A percentile compares a stretch with the other conserved stretches of the same genome.
phyloP scores from a whole-genome alignment of 1,139 yeast genomes.

The Kodamaea plutei region DNA sequence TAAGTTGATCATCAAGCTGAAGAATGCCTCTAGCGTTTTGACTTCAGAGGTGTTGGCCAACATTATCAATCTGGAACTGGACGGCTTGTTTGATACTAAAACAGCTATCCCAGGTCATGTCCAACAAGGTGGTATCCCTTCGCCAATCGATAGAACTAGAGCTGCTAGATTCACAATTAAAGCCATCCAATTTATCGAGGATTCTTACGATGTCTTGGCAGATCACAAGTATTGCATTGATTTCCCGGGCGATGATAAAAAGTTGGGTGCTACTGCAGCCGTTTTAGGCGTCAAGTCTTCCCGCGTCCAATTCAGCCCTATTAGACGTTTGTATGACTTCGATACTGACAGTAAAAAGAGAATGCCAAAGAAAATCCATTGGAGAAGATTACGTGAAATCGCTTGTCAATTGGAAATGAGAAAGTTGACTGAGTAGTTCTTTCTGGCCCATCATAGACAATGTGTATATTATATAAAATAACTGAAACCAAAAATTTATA shows the following conservation, averaged over 20 bases:
- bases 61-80: slow-evolving; percentile 62
- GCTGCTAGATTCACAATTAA: slow-evolving; percentile 69
- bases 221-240: slow-evolving; percentile 26
- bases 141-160: slow-evolving; percentile 70
- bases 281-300: slow-evolving; percentile 85
- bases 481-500: too few relatives aligned
- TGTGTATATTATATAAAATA: too few relatives aligned
- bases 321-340: slow-evolving; percentile 72
- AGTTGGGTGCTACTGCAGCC: slow-evolving; percentile 60
- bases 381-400: slow-evolving; percentile 70
- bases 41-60: slow-evolving; percentile 65
- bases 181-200: slow-evolving; percentile 67
- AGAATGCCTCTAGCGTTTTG: slow-evolving; percentile 66
- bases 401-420: slow-evolving; percentile 88
- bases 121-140: slow-evolving; percentile 79
- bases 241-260: slow-evolving; percentile 31
- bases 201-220: slow-evolving; percentile 22
- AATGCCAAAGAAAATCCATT: slow-evolving; percentile 85
- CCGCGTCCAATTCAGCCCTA: slow-evolving; percentile 68
- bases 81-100: slow-evolving; percentile 67
- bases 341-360: slow-evolving; percentile 79
- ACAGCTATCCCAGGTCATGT: slow-evolving; percentile 83
- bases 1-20: slow-evolving; percentile 64
- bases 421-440: slow-evolving; percentile 24
- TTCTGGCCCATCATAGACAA: too few relatives aligned